phyloP scores from a whole-genome alignment of 768 basidiomycete genomes.

The Coprinellus micaceus region DNA sequence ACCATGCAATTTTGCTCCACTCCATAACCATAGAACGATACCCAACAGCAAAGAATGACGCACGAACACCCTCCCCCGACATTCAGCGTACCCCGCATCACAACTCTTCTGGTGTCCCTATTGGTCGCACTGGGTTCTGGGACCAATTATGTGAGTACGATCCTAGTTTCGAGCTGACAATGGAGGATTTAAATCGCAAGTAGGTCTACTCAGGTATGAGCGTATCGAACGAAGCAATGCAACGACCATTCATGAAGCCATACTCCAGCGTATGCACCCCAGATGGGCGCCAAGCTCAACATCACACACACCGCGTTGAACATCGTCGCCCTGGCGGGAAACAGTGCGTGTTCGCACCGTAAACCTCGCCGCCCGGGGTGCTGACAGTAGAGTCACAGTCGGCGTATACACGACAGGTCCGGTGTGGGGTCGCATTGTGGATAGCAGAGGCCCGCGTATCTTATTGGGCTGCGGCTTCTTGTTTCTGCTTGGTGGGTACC shows the following conservation, averaged over 20 bases:
- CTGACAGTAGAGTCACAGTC: constrained; percentile 36
- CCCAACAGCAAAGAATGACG: not conserved
- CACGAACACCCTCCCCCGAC: constrained; percentile 1
- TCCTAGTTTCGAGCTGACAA: not conserved
- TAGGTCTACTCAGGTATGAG: constrained; percentile 43
- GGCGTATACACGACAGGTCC: constrained; percentile 79
- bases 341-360: constrained; percentile 42
- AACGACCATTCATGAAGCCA: not conserved
- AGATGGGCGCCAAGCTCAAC: constrained; percentile 71
- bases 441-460: constrained; percentile 66
- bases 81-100: constrained; percentile 36
- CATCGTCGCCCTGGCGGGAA: constrained; percentile 76
- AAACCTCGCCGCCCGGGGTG: not conserved
- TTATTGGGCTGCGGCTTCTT: constrained; percentile 58
- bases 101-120: constrained; percentile 52
- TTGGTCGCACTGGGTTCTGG: constrained; percentile 62
- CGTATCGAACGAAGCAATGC: not conserved
- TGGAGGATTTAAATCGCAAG: constrained; percentile 4
- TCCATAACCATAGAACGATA: not conserved
- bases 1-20: not conserved
- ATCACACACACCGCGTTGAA: constrained; percentile 82
- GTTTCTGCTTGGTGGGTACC: constrained; percentile 67
- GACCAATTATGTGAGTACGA: constrained; percentile 67
- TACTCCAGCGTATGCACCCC: constrained; percentile 73
- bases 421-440: constrained; percentile 76